Percentiles rank a stretch among this genome's conserved stretches.
Conservation (phyloP, 176 grass and related monocot species). For the Eragrostis nindensis region DNA sequence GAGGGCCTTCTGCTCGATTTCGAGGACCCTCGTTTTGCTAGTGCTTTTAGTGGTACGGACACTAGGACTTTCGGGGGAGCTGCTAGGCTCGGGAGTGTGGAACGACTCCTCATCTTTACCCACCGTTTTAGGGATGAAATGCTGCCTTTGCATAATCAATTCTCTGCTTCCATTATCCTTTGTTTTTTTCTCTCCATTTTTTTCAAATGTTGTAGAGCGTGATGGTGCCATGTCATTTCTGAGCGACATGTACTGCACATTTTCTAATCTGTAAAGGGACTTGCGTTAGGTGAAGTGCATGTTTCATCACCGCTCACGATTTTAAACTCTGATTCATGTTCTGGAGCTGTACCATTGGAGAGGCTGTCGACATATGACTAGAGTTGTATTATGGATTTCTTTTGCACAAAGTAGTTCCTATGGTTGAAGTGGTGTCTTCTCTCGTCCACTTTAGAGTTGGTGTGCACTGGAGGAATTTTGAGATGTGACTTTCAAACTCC, state of each 20-base stretch:
- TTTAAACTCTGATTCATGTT: not conserved
- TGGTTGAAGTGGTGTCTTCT: conserved; percentile 34
- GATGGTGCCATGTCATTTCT: conserved; percentile 27
- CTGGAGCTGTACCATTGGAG: conserved; percentile 1
- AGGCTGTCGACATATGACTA: not conserved
- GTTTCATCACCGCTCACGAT: conserved; percentile 12
- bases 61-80: not conserved
- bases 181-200: not conserved
- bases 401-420: conserved; percentile 32
- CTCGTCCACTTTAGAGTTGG: conserved; percentile 18
- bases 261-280: conserved; percentile 32
- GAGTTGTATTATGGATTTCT: conserved; percentile 4
- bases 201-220: not conserved
- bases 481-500: conserved; percentile 10
- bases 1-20: not conserved
- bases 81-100: not conserved
- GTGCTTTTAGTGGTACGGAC: conserved; percentile 15
- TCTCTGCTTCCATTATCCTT: not conserved
- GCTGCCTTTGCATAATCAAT: not conserved
- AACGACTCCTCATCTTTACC: conserved; percentile 12
- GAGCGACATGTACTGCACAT: conserved; percentile 5
- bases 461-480: conserved; percentile 26
- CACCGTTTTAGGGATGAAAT: conserved; percentile 9
- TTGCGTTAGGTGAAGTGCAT: conserved; percentile 16
- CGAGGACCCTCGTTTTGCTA: not conserved